Conservation (phyloP, 352 stramenopile genomes). For the Pelagophyceae sp. region DNA sequence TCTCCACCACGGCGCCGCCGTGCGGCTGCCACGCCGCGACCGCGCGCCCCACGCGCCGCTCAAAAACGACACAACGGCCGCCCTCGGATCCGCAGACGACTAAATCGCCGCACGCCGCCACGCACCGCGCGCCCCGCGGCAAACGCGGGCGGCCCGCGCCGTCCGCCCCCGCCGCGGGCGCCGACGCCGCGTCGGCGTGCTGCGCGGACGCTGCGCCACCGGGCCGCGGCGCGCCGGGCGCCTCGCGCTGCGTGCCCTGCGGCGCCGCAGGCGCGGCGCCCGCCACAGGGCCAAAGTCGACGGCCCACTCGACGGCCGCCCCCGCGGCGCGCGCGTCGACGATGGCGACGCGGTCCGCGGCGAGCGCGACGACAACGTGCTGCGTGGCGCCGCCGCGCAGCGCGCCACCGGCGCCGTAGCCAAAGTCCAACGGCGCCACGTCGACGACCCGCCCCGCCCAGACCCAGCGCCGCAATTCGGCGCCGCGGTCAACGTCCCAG, state of each 20-base stretch:
- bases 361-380: background rate
- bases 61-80: constrained; percentile 2
- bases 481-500: constrained; percentile 2
- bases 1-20: background rate
- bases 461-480: background rate
- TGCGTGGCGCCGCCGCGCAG: background rate
- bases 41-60: constrained; percentile 7
- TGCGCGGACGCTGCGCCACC: background rate
- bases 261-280: background rate
- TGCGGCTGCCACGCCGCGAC: background rate
- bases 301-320: background rate
- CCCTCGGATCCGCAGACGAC: constrained; percentile 8
- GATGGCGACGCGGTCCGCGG: background rate
- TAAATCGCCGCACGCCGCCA: background rate
- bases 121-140: background rate
- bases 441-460: background rate
- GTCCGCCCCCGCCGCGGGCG: background rate
- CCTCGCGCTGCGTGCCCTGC: background rate
- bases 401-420: background rate
- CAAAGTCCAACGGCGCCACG: background rate
- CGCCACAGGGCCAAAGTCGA: background rate
- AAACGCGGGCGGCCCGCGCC: no score
- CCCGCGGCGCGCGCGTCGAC: background rate
- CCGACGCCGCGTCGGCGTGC: background rate
- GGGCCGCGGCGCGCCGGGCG: no score